A percentile compares a stretch with the other conserved stretches of the same genome.
These are phyloP conservation scores for Veloporphyrellus conicus DNA, from an alignment of 1,284 basidiomycete genomes.

Conservation along the genomic window DNA sequence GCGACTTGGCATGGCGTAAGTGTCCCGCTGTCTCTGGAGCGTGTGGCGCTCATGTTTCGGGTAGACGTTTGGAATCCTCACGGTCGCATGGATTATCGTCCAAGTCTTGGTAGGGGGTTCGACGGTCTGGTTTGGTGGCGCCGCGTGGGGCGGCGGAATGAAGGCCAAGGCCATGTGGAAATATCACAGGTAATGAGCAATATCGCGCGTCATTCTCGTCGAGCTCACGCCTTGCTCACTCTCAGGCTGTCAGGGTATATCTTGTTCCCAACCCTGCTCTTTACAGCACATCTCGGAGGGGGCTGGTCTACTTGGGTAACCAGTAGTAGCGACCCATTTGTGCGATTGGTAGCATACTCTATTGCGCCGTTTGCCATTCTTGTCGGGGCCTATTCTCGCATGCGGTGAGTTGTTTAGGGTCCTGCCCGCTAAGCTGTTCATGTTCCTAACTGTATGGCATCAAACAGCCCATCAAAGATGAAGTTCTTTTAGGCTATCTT, in stretches of 20 bases:
- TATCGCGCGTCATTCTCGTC: background rate
- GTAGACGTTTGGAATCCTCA: slow-evolving; percentile 55
- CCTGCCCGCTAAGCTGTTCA: too few species aligned
- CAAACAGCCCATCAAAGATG: too few species aligned
- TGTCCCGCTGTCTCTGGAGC: slow-evolving; percentile 3
- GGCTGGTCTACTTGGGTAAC: slow-evolving; percentile 57
- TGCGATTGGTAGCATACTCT: slow-evolving; percentile 52
- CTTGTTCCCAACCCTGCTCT: slow-evolving; percentile 50
- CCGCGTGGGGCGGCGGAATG: slow-evolving; percentile 58
- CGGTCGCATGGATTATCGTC: slow-evolving; percentile 51
- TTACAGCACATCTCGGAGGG: slow-evolving; percentile 61
- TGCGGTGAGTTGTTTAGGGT: slow-evolving; percentile 47
- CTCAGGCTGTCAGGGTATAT: slow-evolving; percentile 62
- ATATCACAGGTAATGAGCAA: slow-evolving; percentile 63
- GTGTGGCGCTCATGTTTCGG: slow-evolving; percentile 3
- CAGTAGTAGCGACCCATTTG: slow-evolving; percentile 34
- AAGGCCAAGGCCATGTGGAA: slow-evolving; percentile 72
- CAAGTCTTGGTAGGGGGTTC: slow-evolving; percentile 58
- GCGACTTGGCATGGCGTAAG: slow-evolving; percentile 66
- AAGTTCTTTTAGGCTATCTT: slow-evolving; percentile 22
- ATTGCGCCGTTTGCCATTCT: slow-evolving; percentile 48
- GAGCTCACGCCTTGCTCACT: background rate
- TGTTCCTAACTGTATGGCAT: too few species aligned
- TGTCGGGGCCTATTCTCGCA: slow-evolving; percentile 39
- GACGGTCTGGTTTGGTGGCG: slow-evolving; percentile 48